Percentiles rank a stretch among this genome's conserved stretches.
Evolutionary conservation across 441 rosid species (phyloP).

Genomic region (Omphalea diandra): DNA sequence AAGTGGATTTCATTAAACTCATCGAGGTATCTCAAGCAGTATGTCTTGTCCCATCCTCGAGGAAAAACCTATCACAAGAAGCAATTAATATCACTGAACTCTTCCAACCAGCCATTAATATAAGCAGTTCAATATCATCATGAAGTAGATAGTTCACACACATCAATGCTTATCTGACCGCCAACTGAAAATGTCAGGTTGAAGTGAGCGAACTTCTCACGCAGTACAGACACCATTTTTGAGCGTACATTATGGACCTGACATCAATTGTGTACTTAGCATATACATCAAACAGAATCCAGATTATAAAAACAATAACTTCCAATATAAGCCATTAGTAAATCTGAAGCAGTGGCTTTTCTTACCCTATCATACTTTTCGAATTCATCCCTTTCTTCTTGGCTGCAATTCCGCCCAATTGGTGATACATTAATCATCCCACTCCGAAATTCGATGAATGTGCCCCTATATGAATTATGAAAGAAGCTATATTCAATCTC

Average conservation of each 20-base stretch:
- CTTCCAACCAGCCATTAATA: not conserved
- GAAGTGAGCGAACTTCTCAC: slow-evolving; percentile 84
- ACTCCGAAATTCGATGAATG: slow-evolving; percentile 94
- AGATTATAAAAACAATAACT: slow-evolving; percentile 15
- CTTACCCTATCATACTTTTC: slow-evolving; percentile 91
- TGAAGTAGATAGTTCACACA: slow-evolving; percentile 32
- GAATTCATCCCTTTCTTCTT: slow-evolving; percentile 96
- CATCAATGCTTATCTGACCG: slow-evolving; percentile 98
- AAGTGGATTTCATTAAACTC: slow-evolving; percentile 86
- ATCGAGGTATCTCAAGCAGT: slow-evolving; percentile 83
- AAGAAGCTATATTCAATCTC: not conserved
- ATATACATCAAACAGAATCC: slow-evolving; percentile 3
- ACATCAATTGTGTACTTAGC: slow-evolving; percentile 25
- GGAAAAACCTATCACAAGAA: slow-evolving; percentile 71
- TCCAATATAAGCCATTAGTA: slow-evolving; percentile 3
- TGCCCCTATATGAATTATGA: slow-evolving; percentile 59
- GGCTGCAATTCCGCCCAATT: slow-evolving; percentile 98
- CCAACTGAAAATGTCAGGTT: slow-evolving; percentile 95
- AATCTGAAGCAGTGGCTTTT: slow-evolving; percentile 11
- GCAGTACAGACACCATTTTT: slow-evolving; percentile 79
- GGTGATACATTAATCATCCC: slow-evolving; percentile 99
- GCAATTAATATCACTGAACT: slow-evolving; percentile 5
- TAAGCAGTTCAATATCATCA: slow-evolving; percentile 9
- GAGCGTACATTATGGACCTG: slow-evolving; percentile 85
- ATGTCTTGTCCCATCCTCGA: slow-evolving; percentile 98